Percentiles rank a stretch among this genome's conserved stretches.
Evolutionary conservation across 2,329 filamentous ascomycete species (phyloP).

Genomic region (Hypoxylon sp.): DNA sequence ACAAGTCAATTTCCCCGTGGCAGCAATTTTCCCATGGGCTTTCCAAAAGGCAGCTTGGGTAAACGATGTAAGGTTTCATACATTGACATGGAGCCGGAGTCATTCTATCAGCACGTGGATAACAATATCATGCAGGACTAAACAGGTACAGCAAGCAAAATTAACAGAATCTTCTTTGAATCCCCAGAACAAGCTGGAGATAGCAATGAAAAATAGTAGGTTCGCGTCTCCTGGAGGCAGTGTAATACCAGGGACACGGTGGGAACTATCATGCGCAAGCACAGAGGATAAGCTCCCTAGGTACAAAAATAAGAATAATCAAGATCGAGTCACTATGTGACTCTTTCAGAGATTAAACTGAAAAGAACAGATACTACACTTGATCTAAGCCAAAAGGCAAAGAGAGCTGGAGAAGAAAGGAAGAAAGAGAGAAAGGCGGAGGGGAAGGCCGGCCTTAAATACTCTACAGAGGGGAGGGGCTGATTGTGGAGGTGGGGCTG

Average conservation of each 20-base stretch:
- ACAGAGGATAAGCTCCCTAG: slow-evolving; percentile 19
- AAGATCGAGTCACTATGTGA: slow-evolving; percentile 26
- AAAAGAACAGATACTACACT: slow-evolving; percentile 42
- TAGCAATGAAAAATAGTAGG: slow-evolving; percentile 33
- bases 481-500: slow-evolving; percentile 10
- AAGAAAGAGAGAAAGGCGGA: slow-evolving; percentile 1
- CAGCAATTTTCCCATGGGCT: background rate
- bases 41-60: background rate
- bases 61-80: background rate
- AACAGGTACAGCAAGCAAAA: background rate
- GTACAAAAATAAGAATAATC: slow-evolving; percentile 36
- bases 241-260: slow-evolving; percentile 39
- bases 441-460: background rate
- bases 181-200: slow-evolving; percentile 33
- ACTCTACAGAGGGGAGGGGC: slow-evolving; percentile 19
- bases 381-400: slow-evolving; percentile 42
- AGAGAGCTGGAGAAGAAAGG: slow-evolving; percentile 37
- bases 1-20: background rate
- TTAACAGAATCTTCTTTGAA: slow-evolving; percentile 20
- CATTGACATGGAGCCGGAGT: background rate
- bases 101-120: background rate
- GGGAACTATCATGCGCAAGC: slow-evolving; percentile 29
- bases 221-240: slow-evolving; percentile 37
- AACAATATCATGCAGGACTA: background rate
- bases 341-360: slow-evolving; percentile 39